phyloP scores from a whole-genome alignment of 1,284 basidiomycete species.

The Austroboletus niveus region DNA sequence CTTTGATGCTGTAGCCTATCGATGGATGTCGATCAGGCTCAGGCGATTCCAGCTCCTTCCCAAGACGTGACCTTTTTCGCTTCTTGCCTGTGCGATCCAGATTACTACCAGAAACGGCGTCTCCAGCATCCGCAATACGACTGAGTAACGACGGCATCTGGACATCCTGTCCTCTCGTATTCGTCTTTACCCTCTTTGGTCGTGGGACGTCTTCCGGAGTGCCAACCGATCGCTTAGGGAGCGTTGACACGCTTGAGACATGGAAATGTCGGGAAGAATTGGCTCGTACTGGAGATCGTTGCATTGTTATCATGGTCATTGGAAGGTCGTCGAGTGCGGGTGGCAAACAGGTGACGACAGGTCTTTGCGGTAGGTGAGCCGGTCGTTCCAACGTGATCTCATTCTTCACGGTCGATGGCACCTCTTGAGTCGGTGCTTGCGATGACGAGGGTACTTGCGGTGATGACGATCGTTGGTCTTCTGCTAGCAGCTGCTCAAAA shows the following conservation, averaged over 20 bases:
- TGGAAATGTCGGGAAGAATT: constrained; percentile 4
- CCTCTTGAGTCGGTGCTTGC: constrained; percentile 17
- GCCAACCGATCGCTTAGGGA: constrained; percentile 24
- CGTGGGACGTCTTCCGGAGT: constrained; percentile 22
- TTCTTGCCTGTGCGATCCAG: constrained; percentile 18
- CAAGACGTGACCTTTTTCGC: constrained; percentile 17
- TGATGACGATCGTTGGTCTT: constrained; percentile 23
- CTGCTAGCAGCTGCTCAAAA: constrained; percentile 49
- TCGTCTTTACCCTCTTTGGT: constrained; percentile 21
- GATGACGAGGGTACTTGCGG: constrained; percentile 14
- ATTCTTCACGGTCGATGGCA: constrained; percentile 13
- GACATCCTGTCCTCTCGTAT: constrained; percentile 19
- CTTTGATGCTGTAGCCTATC: constrained; percentile 52
- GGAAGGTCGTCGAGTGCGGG: constrained; percentile 19
- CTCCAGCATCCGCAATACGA: constrained; percentile 31
- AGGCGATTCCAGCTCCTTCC: constrained; percentile 17
- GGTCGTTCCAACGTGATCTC: constrained; percentile 22
- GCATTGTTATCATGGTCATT: constrained; percentile 8
- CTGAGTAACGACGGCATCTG: constrained; percentile 29
- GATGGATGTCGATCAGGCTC: constrained; percentile 35
- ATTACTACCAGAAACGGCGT: constrained; percentile 10
- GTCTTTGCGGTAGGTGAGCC: constrained; percentile 29
- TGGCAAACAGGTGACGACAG: constrained; percentile 9
- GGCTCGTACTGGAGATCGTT: constrained; percentile 16
- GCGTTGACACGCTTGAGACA: constrained; percentile 5